Conservation (phyloP, 192 early-diverging fungal species). For the Coemansia furcata region DNA sequence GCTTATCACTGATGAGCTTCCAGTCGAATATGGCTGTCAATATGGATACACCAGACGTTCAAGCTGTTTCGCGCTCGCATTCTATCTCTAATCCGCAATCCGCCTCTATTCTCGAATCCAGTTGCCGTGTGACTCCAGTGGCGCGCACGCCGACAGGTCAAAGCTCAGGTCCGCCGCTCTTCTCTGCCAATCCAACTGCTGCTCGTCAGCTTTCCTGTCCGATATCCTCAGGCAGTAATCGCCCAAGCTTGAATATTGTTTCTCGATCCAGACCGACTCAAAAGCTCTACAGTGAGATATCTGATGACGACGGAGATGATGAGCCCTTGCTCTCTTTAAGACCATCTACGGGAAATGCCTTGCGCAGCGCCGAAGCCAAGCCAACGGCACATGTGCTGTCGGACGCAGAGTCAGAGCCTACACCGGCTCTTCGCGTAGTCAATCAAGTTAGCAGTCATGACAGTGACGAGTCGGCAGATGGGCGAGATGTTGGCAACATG, state of each 20-base stretch:
- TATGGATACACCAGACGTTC: constrained; percentile 16
- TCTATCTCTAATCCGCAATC: constrained; percentile 43
- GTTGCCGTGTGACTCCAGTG: constrained; percentile 14
- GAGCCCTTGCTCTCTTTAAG: neutral
- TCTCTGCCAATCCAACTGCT: constrained; percentile 19
- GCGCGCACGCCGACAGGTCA: constrained; percentile 23
- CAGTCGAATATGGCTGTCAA: constrained; percentile 43
- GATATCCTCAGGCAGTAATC: constrained; percentile 1
- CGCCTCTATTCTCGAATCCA: constrained; percentile 20
- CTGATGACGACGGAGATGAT: constrained; percentile 3
- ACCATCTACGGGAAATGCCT: neutral
- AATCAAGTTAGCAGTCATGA: constrained; percentile 16
- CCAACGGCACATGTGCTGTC: neutral
- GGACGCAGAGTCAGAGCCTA: neutral
- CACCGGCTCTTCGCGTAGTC: constrained; percentile 21
- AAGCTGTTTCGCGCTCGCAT: constrained; percentile 22
- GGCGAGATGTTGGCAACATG: neutral
- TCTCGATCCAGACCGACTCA: constrained; percentile 2
- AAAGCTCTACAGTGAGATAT: neutral
- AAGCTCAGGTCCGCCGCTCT: constrained; percentile 14
- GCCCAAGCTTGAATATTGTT: constrained; percentile 34
- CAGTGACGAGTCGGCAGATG: constrained; percentile 13
- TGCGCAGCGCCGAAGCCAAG: neutral
- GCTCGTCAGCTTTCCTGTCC: constrained; percentile 9
- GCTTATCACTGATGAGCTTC: constrained; percentile 45